Base-by-base conservation (phyloP, 352 stramenopile species). In the Pythium biforme region DNA sequence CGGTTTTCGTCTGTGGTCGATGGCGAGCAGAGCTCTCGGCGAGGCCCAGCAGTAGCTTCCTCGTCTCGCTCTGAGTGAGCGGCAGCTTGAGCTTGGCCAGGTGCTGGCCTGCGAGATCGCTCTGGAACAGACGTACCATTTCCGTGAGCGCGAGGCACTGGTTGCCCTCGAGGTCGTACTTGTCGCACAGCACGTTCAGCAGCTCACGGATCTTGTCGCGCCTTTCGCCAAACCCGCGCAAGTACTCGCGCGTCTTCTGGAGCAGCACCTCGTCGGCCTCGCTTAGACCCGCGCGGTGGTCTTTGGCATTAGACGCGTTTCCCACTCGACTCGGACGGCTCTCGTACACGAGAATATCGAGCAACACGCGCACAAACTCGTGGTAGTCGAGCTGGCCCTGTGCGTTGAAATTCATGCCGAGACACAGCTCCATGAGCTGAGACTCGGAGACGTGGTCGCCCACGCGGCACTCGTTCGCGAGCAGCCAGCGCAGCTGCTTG, bases 381-480 rank as follows among this genome's bases (percentile, higher is more conserved):
- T 58, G 71, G 56, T 83, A 77, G 46, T 87, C 78, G 11, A 90
- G 31, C 25, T 78, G 75, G 8, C 69, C 78, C 19, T 82, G 70
- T 1, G 65, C 41, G 47, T 87, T 79, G 22, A 88, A 87, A 19
- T 75, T 86, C 66, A 90, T 78, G 9, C 81, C 81, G 29, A 90
- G 59, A 54, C 81, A 90, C 0, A 83, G 66, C 43, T 90, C 76
- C 46, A 87, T 75, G 12, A 90, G 59, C 17, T 64, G 51, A 0
- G 55, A 56, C 47, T 88, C 75, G 19, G 50, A 69, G 12, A 81
- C 55, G 0, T 75, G 50, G 3, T 83, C 25, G 1, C 70, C 33
- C 15, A 85, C 73, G 1, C 67, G 41, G 26, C 60, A 67, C 26
- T 70, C 63, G 29, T 87, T 69, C 0, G 31, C 48, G 14, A 90